Conservation (phyloP, 805 yeast species). For the Naumovozyma dairenensis region DNA sequence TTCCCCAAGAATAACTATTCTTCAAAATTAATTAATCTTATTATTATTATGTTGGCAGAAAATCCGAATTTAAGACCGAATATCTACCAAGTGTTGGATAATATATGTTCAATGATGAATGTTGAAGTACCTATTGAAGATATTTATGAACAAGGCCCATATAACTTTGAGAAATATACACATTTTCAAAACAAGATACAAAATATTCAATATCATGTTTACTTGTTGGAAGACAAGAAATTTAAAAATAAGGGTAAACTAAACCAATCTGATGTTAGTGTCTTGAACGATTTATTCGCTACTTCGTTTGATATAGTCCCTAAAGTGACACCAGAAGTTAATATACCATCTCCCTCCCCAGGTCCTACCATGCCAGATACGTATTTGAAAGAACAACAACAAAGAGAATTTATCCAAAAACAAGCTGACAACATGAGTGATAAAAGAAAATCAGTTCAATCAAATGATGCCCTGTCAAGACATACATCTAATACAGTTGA, state of each 20-base stretch:
- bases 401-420: background rate
- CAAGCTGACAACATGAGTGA: background rate
- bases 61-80: conserved; percentile 81
- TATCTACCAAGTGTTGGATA: conserved; percentile 65
- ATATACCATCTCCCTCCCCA: background rate
- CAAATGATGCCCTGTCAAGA: conserved; percentile 2
- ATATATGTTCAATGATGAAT: conserved; percentile 52
- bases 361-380: background rate
- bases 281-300: conserved; percentile 20
- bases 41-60: conserved; percentile 72
- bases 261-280: conserved; percentile 8
- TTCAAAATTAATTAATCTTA: conserved; percentile 62
- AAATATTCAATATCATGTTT: conserved; percentile 23
- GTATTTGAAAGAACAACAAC: background rate
- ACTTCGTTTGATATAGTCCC: conserved; percentile 25
- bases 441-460: conserved; percentile 4
- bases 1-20: conserved; percentile 73
- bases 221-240: conserved; percentile 19
- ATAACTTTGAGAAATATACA: conserved; percentile 46
- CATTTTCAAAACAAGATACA: conserved; percentile 37
- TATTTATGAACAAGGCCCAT: conserved; percentile 39
- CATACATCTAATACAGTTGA: background rate
- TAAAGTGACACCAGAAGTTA: conserved; percentile 15
- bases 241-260: conserved; percentile 9
- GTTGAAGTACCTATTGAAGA: conserved; percentile 42